These are phyloP conservation scores for Avicennia marina DNA, from an alignment of 257 asterid genomes.

Conservation along the genomic window DNA sequence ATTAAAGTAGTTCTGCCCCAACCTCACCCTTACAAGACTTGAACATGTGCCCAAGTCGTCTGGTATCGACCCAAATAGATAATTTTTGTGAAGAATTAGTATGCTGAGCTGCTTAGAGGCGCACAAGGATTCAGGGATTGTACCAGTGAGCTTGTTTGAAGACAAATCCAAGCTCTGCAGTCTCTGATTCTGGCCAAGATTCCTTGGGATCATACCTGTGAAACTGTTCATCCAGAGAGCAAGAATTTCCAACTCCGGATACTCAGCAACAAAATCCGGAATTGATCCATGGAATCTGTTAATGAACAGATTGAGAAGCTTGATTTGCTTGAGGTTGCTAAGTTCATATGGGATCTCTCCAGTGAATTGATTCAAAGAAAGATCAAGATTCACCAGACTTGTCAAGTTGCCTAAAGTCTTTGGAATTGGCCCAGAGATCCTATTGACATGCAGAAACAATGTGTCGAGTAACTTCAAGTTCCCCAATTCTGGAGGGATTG, in stretches of 20 bases:
- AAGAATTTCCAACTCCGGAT: constrained; percentile 57
- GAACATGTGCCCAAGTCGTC: constrained; percentile 59
- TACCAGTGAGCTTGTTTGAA: constrained; percentile 90
- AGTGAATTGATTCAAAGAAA: constrained; percentile 59
- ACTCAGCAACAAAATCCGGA: constrained; percentile 72
- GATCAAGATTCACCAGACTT: constrained; percentile 64
- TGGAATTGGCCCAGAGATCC: constrained; percentile 68
- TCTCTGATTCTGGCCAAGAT: constrained; percentile 57
- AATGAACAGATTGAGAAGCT: constrained; percentile 69
- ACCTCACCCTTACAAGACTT: constrained; percentile 77
- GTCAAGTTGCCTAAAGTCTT: constrained; percentile 74
- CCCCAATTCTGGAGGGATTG: constrained; percentile 76
- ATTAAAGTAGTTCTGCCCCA: constrained; percentile 78
- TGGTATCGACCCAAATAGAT: constrained; percentile 76
- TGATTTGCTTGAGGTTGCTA: constrained; percentile 41
- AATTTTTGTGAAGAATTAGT: constrained; percentile 62
- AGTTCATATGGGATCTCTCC: constrained; percentile 90
- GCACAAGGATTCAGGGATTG: constrained; percentile 62
- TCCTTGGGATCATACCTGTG: constrained; percentile 72
- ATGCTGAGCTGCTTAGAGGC: constrained; percentile 51
- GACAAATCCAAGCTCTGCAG: constrained; percentile 75
- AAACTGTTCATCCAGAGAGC: constrained; percentile 91
- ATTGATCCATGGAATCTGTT: constrained; percentile 82
- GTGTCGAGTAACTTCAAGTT: constrained; percentile 57
- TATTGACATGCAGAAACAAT: constrained; percentile 57